Percentiles rank a stretch among this genome's conserved stretches.
These are phyloP conservation scores for Climacium dendroides DNA, from an alignment of 225 moss, liverwort and hornwort genomes.

Conservation along the genomic window DNA sequence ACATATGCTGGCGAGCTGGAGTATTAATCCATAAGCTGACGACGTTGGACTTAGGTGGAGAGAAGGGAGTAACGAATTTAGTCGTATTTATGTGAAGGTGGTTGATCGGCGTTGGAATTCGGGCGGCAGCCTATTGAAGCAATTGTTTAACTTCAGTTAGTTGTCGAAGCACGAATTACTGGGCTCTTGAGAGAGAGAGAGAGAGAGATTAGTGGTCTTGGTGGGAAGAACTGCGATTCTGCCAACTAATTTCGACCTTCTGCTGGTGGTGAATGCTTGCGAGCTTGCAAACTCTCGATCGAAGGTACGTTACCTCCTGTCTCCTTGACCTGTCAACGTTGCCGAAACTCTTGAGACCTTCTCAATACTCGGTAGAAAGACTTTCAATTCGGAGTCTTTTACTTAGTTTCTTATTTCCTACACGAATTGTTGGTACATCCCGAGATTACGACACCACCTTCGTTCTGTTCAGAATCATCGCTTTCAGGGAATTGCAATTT, in stretches of 20 bases:
- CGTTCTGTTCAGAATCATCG: not conserved
- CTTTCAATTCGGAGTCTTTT: not conserved
- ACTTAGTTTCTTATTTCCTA: not conserved
- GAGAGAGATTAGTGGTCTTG: not conserved
- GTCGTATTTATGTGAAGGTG: not conserved
- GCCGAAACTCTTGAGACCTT: not conserved
- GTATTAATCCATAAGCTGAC: too few species aligned
- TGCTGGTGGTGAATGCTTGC: not conserved
- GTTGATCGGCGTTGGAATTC: not conserved
- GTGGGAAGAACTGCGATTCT: not conserved
- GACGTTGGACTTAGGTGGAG: not conserved
- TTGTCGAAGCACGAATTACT: not conserved
- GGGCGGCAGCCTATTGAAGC: not conserved
- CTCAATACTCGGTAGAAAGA: not conserved
- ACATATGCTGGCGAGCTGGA: not conserved
- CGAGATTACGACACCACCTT: not conserved
- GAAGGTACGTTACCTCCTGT: not conserved
- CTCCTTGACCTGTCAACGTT: not conserved
- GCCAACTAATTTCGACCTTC: not conserved
- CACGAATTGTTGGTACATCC: not conserved
- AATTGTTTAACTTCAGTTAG: not conserved
- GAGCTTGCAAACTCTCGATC: not conserved
- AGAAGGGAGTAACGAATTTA: not conserved
- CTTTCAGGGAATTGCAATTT: not conserved
- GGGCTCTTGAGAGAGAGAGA: not conserved